Conservation (phyloP, 352 stramenopile species). For the Phytopythium oedochilum region DNA sequence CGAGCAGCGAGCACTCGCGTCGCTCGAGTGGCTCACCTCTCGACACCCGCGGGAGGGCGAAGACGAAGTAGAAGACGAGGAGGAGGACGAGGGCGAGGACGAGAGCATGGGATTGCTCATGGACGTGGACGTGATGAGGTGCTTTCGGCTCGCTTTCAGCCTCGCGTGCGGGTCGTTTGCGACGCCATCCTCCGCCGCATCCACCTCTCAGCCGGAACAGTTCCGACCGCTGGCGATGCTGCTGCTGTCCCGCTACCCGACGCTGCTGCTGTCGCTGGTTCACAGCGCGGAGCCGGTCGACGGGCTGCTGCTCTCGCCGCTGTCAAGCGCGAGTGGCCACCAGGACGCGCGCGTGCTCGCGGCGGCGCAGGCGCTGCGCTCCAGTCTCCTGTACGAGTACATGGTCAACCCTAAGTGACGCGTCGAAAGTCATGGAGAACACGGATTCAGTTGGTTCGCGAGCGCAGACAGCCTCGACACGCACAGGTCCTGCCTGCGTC, state of each 20-base stretch:
- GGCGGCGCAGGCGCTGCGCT: conserved; percentile 29
- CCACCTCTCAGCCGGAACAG: conserved; percentile 13
- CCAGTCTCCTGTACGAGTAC: conserved; percentile 54
- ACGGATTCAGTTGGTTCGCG: background rate
- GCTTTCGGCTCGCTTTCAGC: conserved; percentile 26
- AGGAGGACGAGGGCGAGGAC: background rate
- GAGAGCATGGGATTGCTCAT: conserved; percentile 19
- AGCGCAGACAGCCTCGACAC: no score
- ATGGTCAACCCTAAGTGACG: conserved; percentile 16
- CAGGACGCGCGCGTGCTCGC: background rate
- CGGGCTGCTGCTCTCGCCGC: background rate
- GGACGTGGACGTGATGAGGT: conserved; percentile 31
- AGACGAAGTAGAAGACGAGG: background rate
- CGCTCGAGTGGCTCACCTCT: conserved; percentile 24
- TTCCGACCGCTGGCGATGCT: conserved; percentile 37
- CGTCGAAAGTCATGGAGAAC: background rate
- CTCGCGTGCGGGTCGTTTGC: conserved; percentile 23
- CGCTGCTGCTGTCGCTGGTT: conserved; percentile 18
- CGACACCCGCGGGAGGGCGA: background rate
- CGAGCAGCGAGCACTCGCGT: conserved; percentile 31
- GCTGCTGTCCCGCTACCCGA: conserved; percentile 21
- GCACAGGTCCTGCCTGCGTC: no score
- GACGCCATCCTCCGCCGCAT: background rate
- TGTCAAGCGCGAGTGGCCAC: background rate
- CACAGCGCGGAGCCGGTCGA: background rate